These are phyloP conservation scores for Agapanthus africanus DNA, from an alignment of 106 monocot species.

Conservation along the genomic window DNA sequence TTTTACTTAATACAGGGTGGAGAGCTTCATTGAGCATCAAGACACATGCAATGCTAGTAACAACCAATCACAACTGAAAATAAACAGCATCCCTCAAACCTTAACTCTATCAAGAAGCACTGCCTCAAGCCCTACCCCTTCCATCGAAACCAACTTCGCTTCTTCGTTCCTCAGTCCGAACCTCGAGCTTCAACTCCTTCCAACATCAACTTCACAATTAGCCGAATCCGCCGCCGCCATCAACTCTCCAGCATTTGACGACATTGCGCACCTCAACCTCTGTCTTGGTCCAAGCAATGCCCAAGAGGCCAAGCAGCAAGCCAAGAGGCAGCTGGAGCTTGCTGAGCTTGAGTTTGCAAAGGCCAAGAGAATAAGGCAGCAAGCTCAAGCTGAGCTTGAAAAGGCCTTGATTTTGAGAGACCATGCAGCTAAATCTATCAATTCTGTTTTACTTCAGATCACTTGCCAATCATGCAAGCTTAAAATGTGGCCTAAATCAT, in stretches of 20 bases:
- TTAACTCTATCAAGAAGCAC: conserved; percentile 34
- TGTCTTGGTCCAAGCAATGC: conserved; percentile 9
- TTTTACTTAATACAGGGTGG: conserved; percentile 30
- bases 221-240: neutral
- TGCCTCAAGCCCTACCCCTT: conserved; percentile 8
- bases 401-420: conserved; percentile 51
- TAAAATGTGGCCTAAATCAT: conserved; percentile 10
- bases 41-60: conserved; percentile 30
- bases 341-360: conserved; percentile 62
- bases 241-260: neutral
- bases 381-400: conserved; percentile 57
- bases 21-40: conserved; percentile 74
- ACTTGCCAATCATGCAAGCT: conserved; percentile 67
- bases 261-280: conserved; percentile 21
- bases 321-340: conserved; percentile 44
- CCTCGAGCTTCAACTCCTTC: conserved; percentile 60
- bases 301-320: conserved; percentile 30
- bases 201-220: conserved; percentile 2
- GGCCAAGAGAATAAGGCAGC: conserved; percentile 52
- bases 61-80: conserved; percentile 5
- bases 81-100: conserved; percentile 28
- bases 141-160: too few species aligned
- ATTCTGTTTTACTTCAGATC: conserved; percentile 46
- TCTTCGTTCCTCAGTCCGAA: neutral
- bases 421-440: conserved; percentile 42